Base-by-base conservation (phyloP, 495 filamentous ascomycete genomes). In the Aspergillus taichungensis region DNA sequence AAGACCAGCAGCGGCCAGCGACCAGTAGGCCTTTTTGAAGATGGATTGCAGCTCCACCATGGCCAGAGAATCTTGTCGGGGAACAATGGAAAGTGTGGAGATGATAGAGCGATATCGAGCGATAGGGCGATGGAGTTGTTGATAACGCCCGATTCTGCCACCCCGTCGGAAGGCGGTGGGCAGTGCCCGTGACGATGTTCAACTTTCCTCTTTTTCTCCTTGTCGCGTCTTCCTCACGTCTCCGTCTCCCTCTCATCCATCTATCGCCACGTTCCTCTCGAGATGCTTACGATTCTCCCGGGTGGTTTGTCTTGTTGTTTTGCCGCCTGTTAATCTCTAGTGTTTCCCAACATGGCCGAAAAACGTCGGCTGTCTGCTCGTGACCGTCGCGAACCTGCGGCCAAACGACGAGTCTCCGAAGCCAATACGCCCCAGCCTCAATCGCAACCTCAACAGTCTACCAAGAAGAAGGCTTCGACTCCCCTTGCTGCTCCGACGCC, bases 1-100 rank as follows among this genome's bases (percentile, higher is more conserved):
- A 38, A 74, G 58, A 3, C 77, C 76, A 36, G 63, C 61, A n/a
- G 64, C 64, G 6, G 61, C 72, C 37, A 81, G 57, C 3, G 70
- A 57, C 74, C 74, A 80, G 52, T 78, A 80, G 30, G 76, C 75
- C 59, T 76, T 79, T 49, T 61, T 76, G 37, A 80, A 69, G 32
- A 79, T 71, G 3, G 72, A 55, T 30, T 67, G 51, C 12, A 73
- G 56, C 39, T 63, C 59, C 31, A 61, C 58, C 63, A 69, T 74
- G 31, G 10, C 50, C 38, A 38, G 18, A 24, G 1, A 24, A 24
- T 24, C 18, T 24, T 4, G 18, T 24, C 18, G 13, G 29, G 32
- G 32, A 5, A 29, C 30, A 11, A 45, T 45, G 11, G 30, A 28
- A 30, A 13, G 24, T 4, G 50, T 50, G 18, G 18, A 24, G 18